Conservation (phyloP, 805 yeast genomes). For the Saccharomycopsis guyanensis region DNA sequence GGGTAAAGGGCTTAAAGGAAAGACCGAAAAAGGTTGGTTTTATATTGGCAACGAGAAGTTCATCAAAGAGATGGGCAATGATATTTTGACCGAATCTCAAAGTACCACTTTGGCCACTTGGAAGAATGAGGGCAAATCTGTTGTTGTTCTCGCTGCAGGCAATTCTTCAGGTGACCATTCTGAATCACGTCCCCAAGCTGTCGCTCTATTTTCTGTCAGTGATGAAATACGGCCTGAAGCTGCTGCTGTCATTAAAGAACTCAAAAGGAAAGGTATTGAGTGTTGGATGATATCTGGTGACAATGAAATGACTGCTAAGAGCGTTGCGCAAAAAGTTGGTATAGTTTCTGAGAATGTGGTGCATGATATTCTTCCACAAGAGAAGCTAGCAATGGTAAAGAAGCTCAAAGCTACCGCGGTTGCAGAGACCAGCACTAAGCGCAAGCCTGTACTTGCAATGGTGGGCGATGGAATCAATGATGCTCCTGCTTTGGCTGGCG, state of each 20-base stretch:
- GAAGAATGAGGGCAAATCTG: conserved; percentile 7
- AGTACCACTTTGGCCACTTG: conserved; percentile 1
- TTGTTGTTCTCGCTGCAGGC: conserved; percentile 2
- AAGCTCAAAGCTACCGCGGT: conserved; percentile 42
- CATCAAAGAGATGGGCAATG: not conserved
- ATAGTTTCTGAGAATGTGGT: conserved; percentile 44
- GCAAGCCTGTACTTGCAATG: conserved; percentile 47
- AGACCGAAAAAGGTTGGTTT: not conserved
- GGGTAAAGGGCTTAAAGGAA: conserved; percentile 7
- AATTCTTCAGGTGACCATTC: no score
- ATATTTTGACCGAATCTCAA: not conserved
- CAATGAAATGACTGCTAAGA: conserved; percentile 55
- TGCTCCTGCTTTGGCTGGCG: conserved; percentile 69
- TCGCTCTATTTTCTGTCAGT: not conserved
- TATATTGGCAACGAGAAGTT: conserved; percentile 6
- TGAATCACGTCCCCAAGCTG: no score
- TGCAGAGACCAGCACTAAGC: conserved; percentile 10
- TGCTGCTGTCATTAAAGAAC: not conserved
- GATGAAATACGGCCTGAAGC: conserved; percentile 8
- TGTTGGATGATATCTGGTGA: conserved; percentile 44
- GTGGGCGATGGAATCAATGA: conserved; percentile 82
- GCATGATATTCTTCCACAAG: conserved; percentile 68
- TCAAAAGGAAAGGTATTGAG: not conserved
- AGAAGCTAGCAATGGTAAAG: conserved; percentile 53
- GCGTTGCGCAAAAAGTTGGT: conserved; percentile 58